Evolutionary conservation across 768 basidiomycete genomes (phyloP).

Genomic region (Panaeolus papilionaceus): DNA sequence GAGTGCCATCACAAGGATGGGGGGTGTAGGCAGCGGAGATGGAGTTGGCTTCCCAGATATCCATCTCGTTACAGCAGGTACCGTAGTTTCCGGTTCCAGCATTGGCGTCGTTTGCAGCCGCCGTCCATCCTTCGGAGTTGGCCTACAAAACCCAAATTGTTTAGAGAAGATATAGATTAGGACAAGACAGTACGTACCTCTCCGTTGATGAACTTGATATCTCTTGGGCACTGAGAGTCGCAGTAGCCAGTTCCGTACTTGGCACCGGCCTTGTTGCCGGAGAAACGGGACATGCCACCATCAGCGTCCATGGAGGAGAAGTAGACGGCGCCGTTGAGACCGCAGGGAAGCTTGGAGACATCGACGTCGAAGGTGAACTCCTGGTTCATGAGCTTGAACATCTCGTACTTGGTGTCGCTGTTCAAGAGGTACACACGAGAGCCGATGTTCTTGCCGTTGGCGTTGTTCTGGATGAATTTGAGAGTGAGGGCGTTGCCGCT

Average conservation of each 20-base stretch:
- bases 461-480: constrained; percentile 45
- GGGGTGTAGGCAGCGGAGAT: constrained; percentile 56
- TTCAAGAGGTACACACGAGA: constrained; percentile 53
- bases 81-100: constrained; percentile 28
- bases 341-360: constrained; percentile 57
- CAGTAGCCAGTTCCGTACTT: constrained; percentile 40
- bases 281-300: constrained; percentile 50
- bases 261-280: constrained; percentile 59
- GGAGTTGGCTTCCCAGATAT: constrained; percentile 62
- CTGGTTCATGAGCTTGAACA: constrained; percentile 49
- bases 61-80: constrained; percentile 44
- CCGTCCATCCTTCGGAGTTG: constrained; percentile 21
- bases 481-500: constrained; percentile 47
- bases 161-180: too few species aligned
- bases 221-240: constrained; percentile 55
- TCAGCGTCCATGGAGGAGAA: constrained; percentile 58
- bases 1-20: constrained; percentile 48
- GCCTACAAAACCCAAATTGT: constrained; percentile 13
- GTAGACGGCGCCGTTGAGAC: constrained; percentile 62
- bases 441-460: constrained; percentile 44
- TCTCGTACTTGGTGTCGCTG: constrained; percentile 45
- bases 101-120: constrained; percentile 25
- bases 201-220: constrained; percentile 63
- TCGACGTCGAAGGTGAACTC: constrained; percentile 66
- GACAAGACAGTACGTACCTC: constrained; percentile 27